Conservation (phyloP, 257 asterid species). For the Solanum paucissectum region DNA sequence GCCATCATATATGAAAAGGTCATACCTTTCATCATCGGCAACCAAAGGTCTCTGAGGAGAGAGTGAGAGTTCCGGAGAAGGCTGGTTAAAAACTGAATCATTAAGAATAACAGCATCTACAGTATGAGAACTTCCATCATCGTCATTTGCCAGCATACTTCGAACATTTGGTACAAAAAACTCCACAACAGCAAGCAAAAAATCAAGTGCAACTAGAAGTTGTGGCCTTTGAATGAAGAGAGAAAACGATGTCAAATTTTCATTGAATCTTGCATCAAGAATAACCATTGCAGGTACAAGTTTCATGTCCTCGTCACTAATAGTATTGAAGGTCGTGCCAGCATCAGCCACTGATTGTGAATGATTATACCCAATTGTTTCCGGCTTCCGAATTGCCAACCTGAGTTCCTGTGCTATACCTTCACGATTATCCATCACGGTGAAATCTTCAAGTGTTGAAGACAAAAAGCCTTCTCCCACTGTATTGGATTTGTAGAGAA, state of each 20-base stretch:
- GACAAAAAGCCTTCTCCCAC: conserved; percentile 77
- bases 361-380: conserved; percentile 32
- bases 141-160: conserved; percentile 52
- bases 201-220: conserved; percentile 91
- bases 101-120: conserved; percentile 71
- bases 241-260: conserved; percentile 47
- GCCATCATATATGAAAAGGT: conserved; percentile 77
- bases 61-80: conserved; percentile 51
- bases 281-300: conserved; percentile 75
- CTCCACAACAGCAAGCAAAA: conserved; percentile 78
- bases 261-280: conserved; percentile 70
- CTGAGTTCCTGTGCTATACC: conserved; percentile 90
- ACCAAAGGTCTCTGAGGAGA: conserved; percentile 76
- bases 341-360: conserved; percentile 23
- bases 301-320: conserved; percentile 24
- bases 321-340: conserved; percentile 11
- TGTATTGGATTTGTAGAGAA: conserved; percentile 60
- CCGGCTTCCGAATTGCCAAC: conserved; percentile 81
- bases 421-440: conserved; percentile 83
- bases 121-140: conserved; percentile 34
- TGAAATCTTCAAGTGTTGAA: conserved; percentile 69
- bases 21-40: conserved; percentile 80
- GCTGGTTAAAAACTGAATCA: conserved; percentile 54
- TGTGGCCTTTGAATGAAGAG: conserved; percentile 95
- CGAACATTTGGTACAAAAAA: conserved; percentile 94